Evolutionary conservation across 495 filamentous ascomycete genomes (phyloP).

Genomic region (Daldinia grandis): DNA sequence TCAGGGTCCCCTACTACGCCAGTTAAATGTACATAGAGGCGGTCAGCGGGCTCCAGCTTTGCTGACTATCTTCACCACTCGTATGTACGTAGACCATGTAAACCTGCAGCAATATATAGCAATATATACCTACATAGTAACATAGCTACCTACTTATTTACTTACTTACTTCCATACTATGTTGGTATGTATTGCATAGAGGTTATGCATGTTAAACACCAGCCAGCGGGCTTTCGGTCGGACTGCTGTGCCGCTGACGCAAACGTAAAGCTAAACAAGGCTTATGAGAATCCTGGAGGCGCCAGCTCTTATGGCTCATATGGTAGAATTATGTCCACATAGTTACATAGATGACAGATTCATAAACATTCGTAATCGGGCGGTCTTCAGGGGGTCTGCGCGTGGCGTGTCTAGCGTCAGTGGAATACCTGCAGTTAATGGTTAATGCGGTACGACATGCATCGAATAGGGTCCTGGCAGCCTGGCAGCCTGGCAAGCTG

Average conservation of each 20-base stretch:
- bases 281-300: background rate
- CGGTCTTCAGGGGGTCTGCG: conserved; percentile 34
- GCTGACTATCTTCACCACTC: conserved; percentile 39
- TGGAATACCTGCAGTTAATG: conserved; percentile 34
- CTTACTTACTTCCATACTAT: too few relatives aligned
- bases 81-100: conserved; percentile 8
- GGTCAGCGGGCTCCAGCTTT: conserved; percentile 35
- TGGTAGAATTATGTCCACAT: conserved; percentile 12
- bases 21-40: conserved; percentile 1
- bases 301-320: background rate
- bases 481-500: background rate
- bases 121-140: background rate
- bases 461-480: conserved; percentile 22
- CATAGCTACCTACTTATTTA: background rate
- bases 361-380: background rate
- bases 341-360: conserved; percentile 11
- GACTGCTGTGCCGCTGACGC: conserved; percentile 28
- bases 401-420: conserved; percentile 41
- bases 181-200: conserved; percentile 21
- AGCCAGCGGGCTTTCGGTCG: conserved; percentile 13
- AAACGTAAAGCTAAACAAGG: conserved; percentile 12
- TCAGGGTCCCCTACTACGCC: conserved; percentile 24
- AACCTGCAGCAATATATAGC: background rate
- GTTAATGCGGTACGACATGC: conserved; percentile 33
- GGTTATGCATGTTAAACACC: background rate